Conservation (phyloP, 2,329 filamentous ascomycete genomes). For the Hortaea werneckii region DNA sequence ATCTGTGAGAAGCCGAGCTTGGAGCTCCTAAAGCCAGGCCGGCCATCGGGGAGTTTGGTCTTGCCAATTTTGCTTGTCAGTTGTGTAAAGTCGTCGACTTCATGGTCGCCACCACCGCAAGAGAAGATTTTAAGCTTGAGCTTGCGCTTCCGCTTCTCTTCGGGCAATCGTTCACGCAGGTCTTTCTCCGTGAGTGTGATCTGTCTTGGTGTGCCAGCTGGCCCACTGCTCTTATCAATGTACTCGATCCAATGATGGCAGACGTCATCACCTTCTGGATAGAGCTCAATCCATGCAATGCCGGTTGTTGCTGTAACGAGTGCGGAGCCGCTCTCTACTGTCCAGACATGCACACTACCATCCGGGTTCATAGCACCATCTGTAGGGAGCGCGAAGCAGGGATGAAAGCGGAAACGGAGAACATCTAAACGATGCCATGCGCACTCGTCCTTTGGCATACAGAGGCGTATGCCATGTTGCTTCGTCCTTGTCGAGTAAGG, state of each 20-base stretch:
- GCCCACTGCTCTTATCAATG: conserved; percentile 48
- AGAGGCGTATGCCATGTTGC: conserved; percentile 63
- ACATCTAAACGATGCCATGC: conserved; percentile 84
- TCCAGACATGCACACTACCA: conserved; percentile 74
- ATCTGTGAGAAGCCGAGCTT: conserved; percentile 64
- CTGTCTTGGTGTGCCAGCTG: conserved; percentile 55
- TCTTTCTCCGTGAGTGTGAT: conserved; percentile 65
- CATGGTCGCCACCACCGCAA: conserved; percentile 60
- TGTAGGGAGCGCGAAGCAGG: conserved; percentile 74
- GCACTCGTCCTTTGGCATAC: conserved; percentile 72
- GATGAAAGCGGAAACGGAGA: conserved; percentile 80
- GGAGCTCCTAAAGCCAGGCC: conserved; percentile 64
- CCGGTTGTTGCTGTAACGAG: conserved; percentile 71
- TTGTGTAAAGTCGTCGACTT: conserved; percentile 64
- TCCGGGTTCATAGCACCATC: conserved; percentile 58
- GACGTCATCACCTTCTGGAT: conserved; percentile 65
- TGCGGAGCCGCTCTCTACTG: conserved; percentile 66
- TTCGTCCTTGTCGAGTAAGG: conserved; percentile 81
- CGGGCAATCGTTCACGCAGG: conserved; percentile 59
- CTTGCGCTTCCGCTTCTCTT: conserved; percentile 58
- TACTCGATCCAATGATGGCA: conserved; percentile 80
- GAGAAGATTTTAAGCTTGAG: conserved; percentile 67
- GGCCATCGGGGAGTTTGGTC: conserved; percentile 65
- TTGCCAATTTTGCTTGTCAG: conserved; percentile 61
- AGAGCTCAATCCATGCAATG: conserved; percentile 77